Conservation (phyloP, 2,329 filamentous ascomycete genomes). For the Colletotrichum sp. region DNA sequence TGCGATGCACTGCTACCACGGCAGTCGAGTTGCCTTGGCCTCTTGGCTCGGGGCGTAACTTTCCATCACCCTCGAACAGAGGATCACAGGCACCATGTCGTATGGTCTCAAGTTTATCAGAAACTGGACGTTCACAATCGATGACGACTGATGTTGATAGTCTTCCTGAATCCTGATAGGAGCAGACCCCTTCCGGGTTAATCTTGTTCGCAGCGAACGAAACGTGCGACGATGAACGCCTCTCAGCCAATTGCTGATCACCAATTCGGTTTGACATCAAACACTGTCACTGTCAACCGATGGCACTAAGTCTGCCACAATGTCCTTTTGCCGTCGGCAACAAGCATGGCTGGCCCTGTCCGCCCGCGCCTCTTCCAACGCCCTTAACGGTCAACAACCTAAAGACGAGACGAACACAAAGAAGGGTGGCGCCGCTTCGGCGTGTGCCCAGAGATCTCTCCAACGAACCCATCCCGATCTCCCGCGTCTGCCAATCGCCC, state of each 20-base stretch:
- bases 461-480: neutral
- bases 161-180: neutral
- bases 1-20: neutral
- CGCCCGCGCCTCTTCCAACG: neutral
- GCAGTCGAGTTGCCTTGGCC: slow-evolving; percentile 4
- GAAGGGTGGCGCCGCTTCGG: neutral
- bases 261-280: neutral
- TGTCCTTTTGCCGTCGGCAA: slow-evolving; percentile 12
- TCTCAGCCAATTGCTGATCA: neutral
- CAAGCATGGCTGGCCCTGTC: neutral
- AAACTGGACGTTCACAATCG: neutral
- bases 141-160: neutral
- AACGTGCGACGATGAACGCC: neutral
- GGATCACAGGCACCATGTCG: neutral
- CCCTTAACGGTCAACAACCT: neutral
- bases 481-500: slow-evolving; percentile 1
- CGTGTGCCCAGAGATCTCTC: neutral
- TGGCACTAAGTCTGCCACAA: neutral
- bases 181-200: neutral
- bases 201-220: neutral
- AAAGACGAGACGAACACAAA: neutral
- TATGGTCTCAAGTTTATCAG: neutral
- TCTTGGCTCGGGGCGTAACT: neutral
- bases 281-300: neutral
- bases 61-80: neutral